These are phyloP conservation scores for Russula compacta DNA, from an alignment of 768 basidiomycete genomes.

Conservation along the genomic window DNA sequence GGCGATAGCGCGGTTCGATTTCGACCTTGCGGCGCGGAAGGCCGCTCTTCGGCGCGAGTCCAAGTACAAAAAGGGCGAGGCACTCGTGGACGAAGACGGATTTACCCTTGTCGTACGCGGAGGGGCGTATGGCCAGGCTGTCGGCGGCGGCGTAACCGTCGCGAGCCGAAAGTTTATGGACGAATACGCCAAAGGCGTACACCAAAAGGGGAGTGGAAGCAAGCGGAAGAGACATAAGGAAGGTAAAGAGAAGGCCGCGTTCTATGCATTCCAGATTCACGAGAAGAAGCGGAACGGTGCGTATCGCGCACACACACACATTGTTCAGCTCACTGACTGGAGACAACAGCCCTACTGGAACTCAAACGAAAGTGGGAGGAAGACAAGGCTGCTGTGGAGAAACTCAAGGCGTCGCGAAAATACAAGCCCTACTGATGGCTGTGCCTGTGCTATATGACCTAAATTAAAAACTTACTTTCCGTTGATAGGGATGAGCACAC, in stretches of 20 bases:
- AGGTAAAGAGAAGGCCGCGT: conserved; percentile 50
- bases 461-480: neutral
- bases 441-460: too few relatives aligned
- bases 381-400: conserved; percentile 79
- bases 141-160: conserved; percentile 70
- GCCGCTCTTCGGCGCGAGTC: conserved; percentile 35
- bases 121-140: conserved; percentile 79
- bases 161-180: conserved; percentile 50
- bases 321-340: conserved; percentile 2
- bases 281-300: conserved; percentile 82
- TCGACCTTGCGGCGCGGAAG: conserved; percentile 50
- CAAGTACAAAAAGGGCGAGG: conserved; percentile 73
- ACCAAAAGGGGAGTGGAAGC: conserved; percentile 24
- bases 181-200: conserved; percentile 15
- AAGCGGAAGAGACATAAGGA: conserved; percentile 56
- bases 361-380: conserved; percentile 76
- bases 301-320: conserved; percentile 14
- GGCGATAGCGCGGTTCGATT: conserved; percentile 69
- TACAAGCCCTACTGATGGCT: conserved; percentile 73
- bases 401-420: conserved; percentile 64
- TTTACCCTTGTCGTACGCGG: conserved; percentile 92
- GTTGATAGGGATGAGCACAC: too few relatives aligned
- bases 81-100: conserved; percentile 88
- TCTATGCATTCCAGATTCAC: conserved; percentile 87
- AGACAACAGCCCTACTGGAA: conserved; percentile 40